Percentiles rank a stretch among this genome's conserved stretches.
These are phyloP conservation scores for Pugionium cornutum DNA, from an alignment of 345 rosid species.

Conservation along the genomic window DNA sequence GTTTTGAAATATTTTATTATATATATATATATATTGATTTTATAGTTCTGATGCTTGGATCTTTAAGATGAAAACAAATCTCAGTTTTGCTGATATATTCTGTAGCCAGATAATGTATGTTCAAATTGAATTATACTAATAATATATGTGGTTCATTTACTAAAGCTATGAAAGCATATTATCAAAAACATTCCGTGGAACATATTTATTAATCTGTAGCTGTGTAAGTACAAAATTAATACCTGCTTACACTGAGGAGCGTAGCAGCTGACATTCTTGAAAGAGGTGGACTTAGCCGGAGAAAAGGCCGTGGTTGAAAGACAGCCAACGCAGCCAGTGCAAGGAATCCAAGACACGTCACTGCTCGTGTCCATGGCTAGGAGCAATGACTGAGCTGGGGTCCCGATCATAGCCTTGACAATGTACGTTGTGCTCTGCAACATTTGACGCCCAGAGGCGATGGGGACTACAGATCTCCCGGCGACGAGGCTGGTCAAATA, in stretches of 20 bases:
- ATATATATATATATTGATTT: too few species aligned
- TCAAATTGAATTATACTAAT: not conserved
- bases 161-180: not conserved
- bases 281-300: conserved; percentile 59
- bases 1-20: too few species aligned
- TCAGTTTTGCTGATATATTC: too few species aligned
- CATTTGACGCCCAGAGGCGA: conserved; percentile 85
- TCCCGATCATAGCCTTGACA: conserved; percentile 67
- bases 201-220: conserved; percentile 22
- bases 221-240: not conserved
- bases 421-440: conserved; percentile 80
- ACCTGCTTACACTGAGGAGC: conserved; percentile 84
- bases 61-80: conserved; percentile 11
- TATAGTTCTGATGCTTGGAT: conserved; percentile 10
- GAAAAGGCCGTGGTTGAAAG: conserved; percentile 53
- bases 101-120: not conserved
- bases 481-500: conserved; percentile 67
- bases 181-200: conserved; percentile 34
- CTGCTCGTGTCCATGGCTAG: conserved; percentile 90
- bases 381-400: conserved; percentile 77
- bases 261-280: conserved; percentile 57
- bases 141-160: too few species aligned
- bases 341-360: conserved; percentile 86
- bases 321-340: conserved; percentile 80
- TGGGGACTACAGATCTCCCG: conserved; percentile 70